These are phyloP conservation scores for Neodidymelliopsis sp. DNA, from an alignment of 2,329 filamentous ascomycete genomes.

Conservation along the genomic window DNA sequence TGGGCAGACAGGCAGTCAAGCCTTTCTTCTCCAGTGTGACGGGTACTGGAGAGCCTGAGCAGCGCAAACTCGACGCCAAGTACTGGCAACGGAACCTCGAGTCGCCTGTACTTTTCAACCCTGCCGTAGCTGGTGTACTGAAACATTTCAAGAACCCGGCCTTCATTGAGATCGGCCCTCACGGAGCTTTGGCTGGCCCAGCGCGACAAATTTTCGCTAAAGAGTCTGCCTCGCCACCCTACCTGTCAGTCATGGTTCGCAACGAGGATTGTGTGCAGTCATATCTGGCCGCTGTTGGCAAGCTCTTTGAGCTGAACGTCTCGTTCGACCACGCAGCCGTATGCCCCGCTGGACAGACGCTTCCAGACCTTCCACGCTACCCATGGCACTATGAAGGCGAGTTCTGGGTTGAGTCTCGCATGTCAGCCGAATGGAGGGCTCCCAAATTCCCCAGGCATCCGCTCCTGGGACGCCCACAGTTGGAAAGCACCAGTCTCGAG, in stretches of 20 bases:
- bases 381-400: slow-evolving; percentile 41
- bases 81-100: slow-evolving; percentile 59
- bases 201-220: slow-evolving; percentile 4
- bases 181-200: slow-evolving; percentile 1
- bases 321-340: too few relatives aligned
- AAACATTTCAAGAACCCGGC: neutral
- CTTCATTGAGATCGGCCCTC: slow-evolving; percentile 7
- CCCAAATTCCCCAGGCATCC: slow-evolving; percentile 16
- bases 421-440: slow-evolving; percentile 23
- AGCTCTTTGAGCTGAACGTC: neutral
- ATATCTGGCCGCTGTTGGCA: neutral
- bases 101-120: neutral
- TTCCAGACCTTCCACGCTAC: slow-evolving; percentile 39
- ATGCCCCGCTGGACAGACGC: too few relatives aligned
- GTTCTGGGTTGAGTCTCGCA: slow-evolving; percentile 36
- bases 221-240: neutral
- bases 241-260: slow-evolving; percentile 31
- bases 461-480: slow-evolving; percentile 22
- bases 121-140: too few relatives aligned
- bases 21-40: neutral
- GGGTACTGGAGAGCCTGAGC: neutral
- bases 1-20: neutral
- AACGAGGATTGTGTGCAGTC: slow-evolving; percentile 16
- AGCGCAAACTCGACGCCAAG: slow-evolving; percentile 23
- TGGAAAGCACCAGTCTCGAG: slow-evolving; percentile 22